phyloP scores from a whole-genome alignment of 1,284 basidiomycete genomes.

The Ustilago trichophora region DNA sequence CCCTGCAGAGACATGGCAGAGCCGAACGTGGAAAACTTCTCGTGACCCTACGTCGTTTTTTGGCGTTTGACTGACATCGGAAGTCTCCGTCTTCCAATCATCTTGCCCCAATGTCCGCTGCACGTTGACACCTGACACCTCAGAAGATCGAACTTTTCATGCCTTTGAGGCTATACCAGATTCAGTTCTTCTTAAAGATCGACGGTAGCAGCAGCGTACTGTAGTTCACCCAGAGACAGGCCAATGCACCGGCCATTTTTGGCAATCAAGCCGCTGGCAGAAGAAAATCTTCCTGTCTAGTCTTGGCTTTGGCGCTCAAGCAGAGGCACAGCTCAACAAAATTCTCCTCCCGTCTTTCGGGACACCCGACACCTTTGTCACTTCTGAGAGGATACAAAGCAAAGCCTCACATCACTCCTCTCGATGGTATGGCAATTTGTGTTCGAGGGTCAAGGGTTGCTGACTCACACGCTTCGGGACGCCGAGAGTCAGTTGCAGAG shows the following conservation, averaged over 20 bases:
- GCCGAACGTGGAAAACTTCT: slow-evolving; percentile 2
- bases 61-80: slow-evolving; percentile 1
- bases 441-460: not conserved
- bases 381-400: too few species aligned
- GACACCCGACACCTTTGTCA: too few species aligned
- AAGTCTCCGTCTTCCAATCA: slow-evolving; percentile 27
- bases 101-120: slow-evolving; percentile 8
- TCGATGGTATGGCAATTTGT: too few species aligned
- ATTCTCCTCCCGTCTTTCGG: too few species aligned
- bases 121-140: slow-evolving; percentile 15
- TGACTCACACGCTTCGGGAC: not conserved
- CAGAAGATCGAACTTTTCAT: not conserved
- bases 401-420: too few species aligned
- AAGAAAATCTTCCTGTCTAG: too few species aligned
- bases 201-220: not conserved
- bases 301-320: too few species aligned
- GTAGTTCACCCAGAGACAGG: too few species aligned
- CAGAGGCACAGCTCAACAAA: too few species aligned
- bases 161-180: not conserved
- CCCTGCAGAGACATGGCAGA: not conserved
- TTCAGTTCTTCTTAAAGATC: slow-evolving; percentile 9
- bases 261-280: too few species aligned
- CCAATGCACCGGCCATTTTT: slow-evolving; percentile 7
- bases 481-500: not conserved
- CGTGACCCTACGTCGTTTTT: slow-evolving; percentile 8